These are phyloP conservation scores for Phragmites australis DNA, from an alignment of 176 grass and related monocot genomes.

Conservation along the genomic window DNA sequence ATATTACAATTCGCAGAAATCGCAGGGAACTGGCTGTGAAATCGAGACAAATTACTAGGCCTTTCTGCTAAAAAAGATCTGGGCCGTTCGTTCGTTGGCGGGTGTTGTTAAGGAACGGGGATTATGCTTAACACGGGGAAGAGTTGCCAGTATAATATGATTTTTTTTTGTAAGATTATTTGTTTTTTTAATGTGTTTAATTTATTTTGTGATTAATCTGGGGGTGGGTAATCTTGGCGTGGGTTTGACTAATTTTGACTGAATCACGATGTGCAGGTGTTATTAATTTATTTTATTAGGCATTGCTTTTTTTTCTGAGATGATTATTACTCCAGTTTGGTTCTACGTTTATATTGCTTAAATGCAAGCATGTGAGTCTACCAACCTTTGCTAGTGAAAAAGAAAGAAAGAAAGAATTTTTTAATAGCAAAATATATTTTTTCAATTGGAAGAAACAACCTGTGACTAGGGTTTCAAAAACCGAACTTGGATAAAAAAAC, in stretches of 20 bases:
- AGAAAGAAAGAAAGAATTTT: background rate
- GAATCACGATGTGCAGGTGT: background rate
- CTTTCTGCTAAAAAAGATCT: background rate
- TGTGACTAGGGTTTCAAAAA: no score
- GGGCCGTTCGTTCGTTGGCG: background rate
- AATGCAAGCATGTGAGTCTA: background rate
- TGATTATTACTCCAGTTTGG: background rate
- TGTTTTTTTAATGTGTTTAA: background rate
- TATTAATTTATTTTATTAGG: background rate
- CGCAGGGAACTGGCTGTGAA: background rate
- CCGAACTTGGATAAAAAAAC: no score
- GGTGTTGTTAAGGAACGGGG: background rate
- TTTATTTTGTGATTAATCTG: background rate
- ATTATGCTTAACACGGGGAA: conserved; percentile 10
- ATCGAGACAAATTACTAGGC: background rate
- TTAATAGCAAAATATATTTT: no score
- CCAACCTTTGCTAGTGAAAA: background rate
- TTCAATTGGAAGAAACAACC: no score
- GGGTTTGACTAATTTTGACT: conserved; percentile 47
- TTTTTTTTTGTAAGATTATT: background rate
- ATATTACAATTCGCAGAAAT: background rate
- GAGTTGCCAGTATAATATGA: background rate
- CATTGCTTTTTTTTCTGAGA: background rate
- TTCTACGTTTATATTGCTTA: background rate
- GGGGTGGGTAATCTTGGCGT: conserved; percentile 41